A percentile compares a stretch with the other conserved stretches of the same genome.
These are phyloP conservation scores for Coccomyxa sp. DNA, from an alignment of 139 green algal species.

Conservation along the genomic window DNA sequence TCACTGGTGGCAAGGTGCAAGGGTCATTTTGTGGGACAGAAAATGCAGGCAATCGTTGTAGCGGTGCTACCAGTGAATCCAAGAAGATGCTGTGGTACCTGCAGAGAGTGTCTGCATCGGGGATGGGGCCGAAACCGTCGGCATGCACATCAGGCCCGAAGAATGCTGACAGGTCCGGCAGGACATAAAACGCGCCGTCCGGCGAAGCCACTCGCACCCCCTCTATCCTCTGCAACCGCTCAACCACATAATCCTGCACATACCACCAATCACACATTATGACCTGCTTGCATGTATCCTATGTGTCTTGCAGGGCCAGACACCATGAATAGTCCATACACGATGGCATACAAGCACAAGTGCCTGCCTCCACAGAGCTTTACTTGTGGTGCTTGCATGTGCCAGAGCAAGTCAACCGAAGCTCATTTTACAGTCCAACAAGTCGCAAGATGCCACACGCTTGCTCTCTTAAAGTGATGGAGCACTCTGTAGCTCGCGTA, in stretches of 20 bases:
- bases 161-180: constrained; percentile 82
- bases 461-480: too few relatives aligned
- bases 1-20: background rate
- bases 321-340: background rate
- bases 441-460: too few relatives aligned
- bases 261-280: background rate
- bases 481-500: too few relatives aligned
- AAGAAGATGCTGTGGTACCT: constrained; percentile 38
- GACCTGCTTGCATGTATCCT: background rate
- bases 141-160: constrained; percentile 56
- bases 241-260: constrained; percentile 65
- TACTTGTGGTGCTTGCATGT: background rate
- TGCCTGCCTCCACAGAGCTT: background rate
- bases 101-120: constrained; percentile 82
- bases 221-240: constrained; percentile 61
- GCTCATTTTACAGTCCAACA: background rate
- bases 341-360: background rate
- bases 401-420: background rate
- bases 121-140: constrained; percentile 67
- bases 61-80: background rate
- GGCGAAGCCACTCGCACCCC: constrained; percentile 67
- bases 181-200: constrained; percentile 92
- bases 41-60: background rate
- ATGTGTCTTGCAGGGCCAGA: background rate
- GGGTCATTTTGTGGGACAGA: background rate